phyloP scores from a whole-genome alignment of 257 asterid species.

The Primulina eburnea region DNA sequence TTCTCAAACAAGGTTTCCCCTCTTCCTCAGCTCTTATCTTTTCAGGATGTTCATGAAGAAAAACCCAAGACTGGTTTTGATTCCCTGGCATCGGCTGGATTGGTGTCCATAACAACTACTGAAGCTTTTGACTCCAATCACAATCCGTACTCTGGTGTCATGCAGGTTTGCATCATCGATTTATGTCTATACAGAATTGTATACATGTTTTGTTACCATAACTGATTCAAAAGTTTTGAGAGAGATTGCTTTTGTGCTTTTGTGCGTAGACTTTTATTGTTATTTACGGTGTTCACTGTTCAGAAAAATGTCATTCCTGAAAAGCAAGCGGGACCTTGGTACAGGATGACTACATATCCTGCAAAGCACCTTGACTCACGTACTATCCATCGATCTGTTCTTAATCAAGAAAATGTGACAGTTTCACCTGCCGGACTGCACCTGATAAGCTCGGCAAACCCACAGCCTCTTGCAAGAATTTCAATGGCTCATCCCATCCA shows the following conservation, averaged over 20 bases:
- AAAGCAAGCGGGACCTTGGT: conserved; percentile 44
- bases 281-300: conserved; percentile 30
- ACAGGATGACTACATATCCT: conserved; percentile 39
- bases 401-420: conserved; percentile 17
- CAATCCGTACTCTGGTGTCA: conserved; percentile 29
- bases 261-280: background rate
- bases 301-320: conserved; percentile 49
- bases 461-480: conserved; percentile 34
- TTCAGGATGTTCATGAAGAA: conserved; percentile 39
- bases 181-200: background rate
- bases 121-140: conserved; percentile 38
- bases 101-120: conserved; percentile 47
- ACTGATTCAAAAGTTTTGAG: background rate
- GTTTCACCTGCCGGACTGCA: conserved; percentile 41
- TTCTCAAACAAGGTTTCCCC: conserved; percentile 41
- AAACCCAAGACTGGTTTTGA: conserved; percentile 52
- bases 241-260: background rate
- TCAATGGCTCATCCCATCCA: conserved; percentile 33
- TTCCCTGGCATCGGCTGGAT: conserved; percentile 64
- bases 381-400: conserved; percentile 16
- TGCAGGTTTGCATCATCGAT: conserved; percentile 39
- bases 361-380: conserved; percentile 30
- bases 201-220: background rate
- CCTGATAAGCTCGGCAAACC: conserved; percentile 29
- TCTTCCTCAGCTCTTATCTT: conserved; percentile 47